Percentiles rank a stretch among this genome's conserved stretches.
phyloP scores from a whole-genome alignment of 768 basidiomycete genomes.

The Stropharia rugosoannulata region DNA sequence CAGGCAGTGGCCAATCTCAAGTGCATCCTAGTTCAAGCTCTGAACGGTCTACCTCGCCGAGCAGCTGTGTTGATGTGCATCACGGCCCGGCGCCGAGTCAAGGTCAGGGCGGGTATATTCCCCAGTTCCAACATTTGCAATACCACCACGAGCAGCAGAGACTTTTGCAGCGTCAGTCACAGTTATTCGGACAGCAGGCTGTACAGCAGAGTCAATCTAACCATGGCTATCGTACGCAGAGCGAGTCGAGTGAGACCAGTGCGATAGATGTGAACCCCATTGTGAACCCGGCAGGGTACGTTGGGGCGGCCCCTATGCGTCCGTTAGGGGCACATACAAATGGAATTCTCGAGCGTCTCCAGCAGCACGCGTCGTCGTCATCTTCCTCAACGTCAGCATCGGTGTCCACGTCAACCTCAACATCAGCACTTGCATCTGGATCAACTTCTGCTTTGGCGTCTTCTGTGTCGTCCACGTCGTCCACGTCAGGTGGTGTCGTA shows the following conservation, averaged over 20 bases:
- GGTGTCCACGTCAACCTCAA: slow-evolving; percentile 1
- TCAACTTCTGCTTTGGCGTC: slow-evolving; percentile 3
- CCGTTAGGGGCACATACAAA: slow-evolving; percentile 3
- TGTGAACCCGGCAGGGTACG: slow-evolving; percentile 14
- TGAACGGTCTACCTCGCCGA: slow-evolving; percentile 33
- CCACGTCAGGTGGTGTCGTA: background rate
- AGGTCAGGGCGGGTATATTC: slow-evolving; percentile 8
- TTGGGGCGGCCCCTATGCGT: slow-evolving; percentile 10
- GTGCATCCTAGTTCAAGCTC: slow-evolving; percentile 19
- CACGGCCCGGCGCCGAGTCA: slow-evolving; percentile 7
- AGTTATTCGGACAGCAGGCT: slow-evolving; percentile 5
- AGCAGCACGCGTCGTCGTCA: slow-evolving; percentile 1
- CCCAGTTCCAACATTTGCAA: slow-evolving; percentile 10
- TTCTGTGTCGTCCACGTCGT: slow-evolving; percentile 4
- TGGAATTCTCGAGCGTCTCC: slow-evolving; percentile 4
- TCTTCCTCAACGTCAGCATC: slow-evolving; percentile 5
- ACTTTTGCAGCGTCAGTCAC: slow-evolving; percentile 3
- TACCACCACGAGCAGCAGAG: slow-evolving; percentile 7
- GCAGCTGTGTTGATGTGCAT: background rate
- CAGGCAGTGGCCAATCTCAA: background rate
- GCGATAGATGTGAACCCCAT: slow-evolving; percentile 10
- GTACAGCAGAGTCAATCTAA: background rate
- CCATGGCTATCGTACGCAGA: slow-evolving; percentile 11
- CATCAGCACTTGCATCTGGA: background rate
- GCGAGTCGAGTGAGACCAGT: slow-evolving; percentile 17